Evolutionary conservation across 2,329 filamentous ascomycete species (phyloP).

Genomic region (Ceratocystis lukuohia): DNA sequence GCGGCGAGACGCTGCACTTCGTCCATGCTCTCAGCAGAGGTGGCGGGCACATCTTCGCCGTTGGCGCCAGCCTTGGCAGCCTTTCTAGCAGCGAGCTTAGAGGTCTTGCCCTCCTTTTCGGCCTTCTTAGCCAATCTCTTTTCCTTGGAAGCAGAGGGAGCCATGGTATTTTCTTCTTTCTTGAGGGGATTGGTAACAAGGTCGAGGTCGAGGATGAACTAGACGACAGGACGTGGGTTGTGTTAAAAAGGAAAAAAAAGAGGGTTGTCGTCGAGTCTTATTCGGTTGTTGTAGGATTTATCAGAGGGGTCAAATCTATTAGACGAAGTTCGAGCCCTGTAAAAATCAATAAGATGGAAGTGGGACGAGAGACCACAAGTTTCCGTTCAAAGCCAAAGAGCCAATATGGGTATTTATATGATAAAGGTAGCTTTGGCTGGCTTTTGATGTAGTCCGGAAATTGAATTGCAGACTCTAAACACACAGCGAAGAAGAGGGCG

Average conservation of each 20-base stretch:
- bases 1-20: constrained; percentile 76
- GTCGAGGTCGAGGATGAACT: constrained; percentile 5
- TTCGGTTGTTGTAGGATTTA: constrained; percentile 7
- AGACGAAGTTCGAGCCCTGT: constrained; percentile 16
- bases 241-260: constrained; percentile 17
- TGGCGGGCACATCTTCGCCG: constrained; percentile 61
- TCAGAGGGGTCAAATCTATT: constrained; percentile 15
- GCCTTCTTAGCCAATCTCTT: constrained; percentile 60
- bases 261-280: constrained; percentile 9
- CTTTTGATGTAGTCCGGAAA: not conserved
- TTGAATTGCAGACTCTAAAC: constrained; percentile 5
- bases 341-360: constrained; percentile 7
- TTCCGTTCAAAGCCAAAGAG: not conserved
- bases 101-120: constrained; percentile 63
- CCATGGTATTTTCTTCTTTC: constrained; percentile 34
- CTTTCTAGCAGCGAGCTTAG: constrained; percentile 50
- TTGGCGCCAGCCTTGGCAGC: constrained; percentile 53
- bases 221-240: constrained; percentile 19
- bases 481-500: not conserved
- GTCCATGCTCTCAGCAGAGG: constrained; percentile 57
- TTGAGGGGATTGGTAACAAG: constrained; percentile 20
- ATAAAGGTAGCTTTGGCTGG: not conserved
- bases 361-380: constrained; percentile 13
- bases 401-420: not conserved
- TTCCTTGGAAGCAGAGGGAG: constrained; percentile 54